Conservation (phyloP, 495 filamentous ascomycete genomes). For the Penicillium goetzii region DNA sequence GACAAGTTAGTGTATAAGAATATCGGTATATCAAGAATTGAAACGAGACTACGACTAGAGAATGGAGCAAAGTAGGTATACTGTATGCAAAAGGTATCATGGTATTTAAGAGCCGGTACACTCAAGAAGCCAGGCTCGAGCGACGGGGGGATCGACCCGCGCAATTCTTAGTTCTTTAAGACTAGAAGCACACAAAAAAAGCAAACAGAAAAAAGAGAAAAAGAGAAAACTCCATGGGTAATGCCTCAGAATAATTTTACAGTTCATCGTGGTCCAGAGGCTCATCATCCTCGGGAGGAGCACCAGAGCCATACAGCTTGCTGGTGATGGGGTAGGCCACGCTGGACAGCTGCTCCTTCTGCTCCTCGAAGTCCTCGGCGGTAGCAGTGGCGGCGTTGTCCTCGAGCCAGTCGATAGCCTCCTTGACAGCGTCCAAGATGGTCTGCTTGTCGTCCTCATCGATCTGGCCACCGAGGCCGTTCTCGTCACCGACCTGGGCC, state of each 20-base stretch:
- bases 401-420: conserved; percentile 95
- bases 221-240: conserved; percentile 47
- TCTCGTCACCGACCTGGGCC: conserved; percentile 98
- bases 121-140: conserved; percentile 21
- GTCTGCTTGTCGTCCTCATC: conserved; percentile 99
- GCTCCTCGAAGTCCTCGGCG: conserved; percentile 96
- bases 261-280: conserved; percentile 84
- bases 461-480: conserved; percentile 96
- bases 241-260: conserved; percentile 60
- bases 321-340: conserved; percentile 98
- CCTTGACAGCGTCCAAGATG: conserved; percentile 95
- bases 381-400: conserved; percentile 88
- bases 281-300: conserved; percentile 67
- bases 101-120: conserved; percentile 30
- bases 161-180: conserved; percentile 21
- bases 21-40: not conserved
- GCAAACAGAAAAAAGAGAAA: conserved; percentile 30
- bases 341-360: conserved; percentile 97
- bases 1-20: not conserved
- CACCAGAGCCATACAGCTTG: conserved; percentile 81
- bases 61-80: not conserved
- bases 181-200: conserved; percentile 28
- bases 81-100: conserved; percentile 40
- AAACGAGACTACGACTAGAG: not conserved
- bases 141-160: conserved; percentile 22